phyloP scores from a whole-genome alignment of 1,139 yeast species.

The Ogataea hybrid region DNA sequence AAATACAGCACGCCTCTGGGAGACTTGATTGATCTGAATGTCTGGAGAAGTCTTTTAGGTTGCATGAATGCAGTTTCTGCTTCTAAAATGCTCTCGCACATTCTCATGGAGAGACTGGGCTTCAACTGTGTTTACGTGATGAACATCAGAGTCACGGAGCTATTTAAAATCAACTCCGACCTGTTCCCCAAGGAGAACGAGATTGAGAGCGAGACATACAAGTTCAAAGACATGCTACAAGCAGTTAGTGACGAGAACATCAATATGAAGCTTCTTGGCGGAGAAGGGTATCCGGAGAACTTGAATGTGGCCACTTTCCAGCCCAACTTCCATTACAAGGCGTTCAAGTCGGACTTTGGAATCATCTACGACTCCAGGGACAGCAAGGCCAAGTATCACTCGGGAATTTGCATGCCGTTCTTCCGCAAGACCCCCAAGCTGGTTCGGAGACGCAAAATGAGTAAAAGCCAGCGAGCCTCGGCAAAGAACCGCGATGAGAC shows the following conservation, averaged over 20 bases:
- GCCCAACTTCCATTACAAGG: conserved; percentile 44
- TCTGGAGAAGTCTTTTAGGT: conserved; percentile 42
- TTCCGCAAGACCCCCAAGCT: conserved; percentile 42
- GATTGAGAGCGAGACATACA: conserved; percentile 45
- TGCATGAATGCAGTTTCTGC: conserved; percentile 46
- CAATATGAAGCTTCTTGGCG: conserved; percentile 50
- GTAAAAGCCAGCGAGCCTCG: conserved; percentile 12
- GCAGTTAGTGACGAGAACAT: conserved; percentile 36
- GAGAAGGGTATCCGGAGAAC: conserved; percentile 37
- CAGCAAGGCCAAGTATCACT: conserved; percentile 36
- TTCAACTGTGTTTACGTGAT: conserved; percentile 54
- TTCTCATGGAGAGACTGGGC: conserved; percentile 39
- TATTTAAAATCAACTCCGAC: conserved; percentile 39
- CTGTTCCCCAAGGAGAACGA: conserved; percentile 42
- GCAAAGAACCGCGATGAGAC: conserved; percentile 15
- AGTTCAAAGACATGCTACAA: conserved; percentile 37
- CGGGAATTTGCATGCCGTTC: conserved; percentile 55
- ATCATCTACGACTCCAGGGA: conserved; percentile 40
- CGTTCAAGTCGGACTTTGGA: conserved; percentile 57
- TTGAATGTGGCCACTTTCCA: conserved; percentile 37
- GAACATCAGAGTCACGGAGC: conserved; percentile 54
- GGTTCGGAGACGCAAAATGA: conserved; percentile 36
- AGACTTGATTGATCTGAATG: conserved; percentile 27
- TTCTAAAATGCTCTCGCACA: conserved; percentile 40
- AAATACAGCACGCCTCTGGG: conserved; percentile 31